Evolutionary conservation across 73 alveolate genomes (phyloP), one percentile per base, ranked within the genome.

Genomic region (Symbiodinium pilosum): DNA sequence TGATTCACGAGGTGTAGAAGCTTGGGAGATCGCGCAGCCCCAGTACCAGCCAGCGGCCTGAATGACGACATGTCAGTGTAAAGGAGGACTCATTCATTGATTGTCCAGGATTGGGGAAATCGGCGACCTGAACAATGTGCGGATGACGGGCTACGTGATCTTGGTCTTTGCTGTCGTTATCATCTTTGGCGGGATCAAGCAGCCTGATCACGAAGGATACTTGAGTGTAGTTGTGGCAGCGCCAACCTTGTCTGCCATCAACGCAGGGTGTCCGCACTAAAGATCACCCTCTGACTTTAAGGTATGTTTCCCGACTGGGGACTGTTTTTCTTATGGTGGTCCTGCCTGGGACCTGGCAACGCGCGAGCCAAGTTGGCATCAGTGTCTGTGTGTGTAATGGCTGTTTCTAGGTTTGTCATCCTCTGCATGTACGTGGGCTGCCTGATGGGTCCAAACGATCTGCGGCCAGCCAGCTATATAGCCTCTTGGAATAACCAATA

Each of bases 251-350:
- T n/a, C n/a, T n/a, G n/a, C n/a, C n/a, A n/a, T n/a, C n/a, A n/a
- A n/a, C n/a, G n/a, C n/a, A n/a, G n/a, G n/a, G n/a, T n/a, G n/a
- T n/a, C n/a, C n/a, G n/a, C n/a, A n/a, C n/a, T n/a, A n/a, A n/a
- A n/a, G n/a, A n/a, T n/a, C n/a, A n/a, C n/a, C n/a, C n/a, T n/a
- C n/a, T 21, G 26, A 54, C 71, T 38, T 38, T 47, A 12, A 91
- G 97, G 97, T 91, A 91, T 43, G 97, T 91, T 36, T 91, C 97
- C 39, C 97, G 97, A 87, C 18, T 91, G 88, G 97, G 97, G 34
- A 91, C 97, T 11, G 39, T 91, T 68, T 91, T 91, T 88, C 97
- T 91, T 83, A 91, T 91, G 97, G 97, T 91, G 81, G 97, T 91
- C 64, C 51, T 91, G 97, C 54, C 88, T 18, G 36, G 52, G 38